Conservation (phyloP, 164 flowering plant genomes). For the Vitis labrusca region DNA sequence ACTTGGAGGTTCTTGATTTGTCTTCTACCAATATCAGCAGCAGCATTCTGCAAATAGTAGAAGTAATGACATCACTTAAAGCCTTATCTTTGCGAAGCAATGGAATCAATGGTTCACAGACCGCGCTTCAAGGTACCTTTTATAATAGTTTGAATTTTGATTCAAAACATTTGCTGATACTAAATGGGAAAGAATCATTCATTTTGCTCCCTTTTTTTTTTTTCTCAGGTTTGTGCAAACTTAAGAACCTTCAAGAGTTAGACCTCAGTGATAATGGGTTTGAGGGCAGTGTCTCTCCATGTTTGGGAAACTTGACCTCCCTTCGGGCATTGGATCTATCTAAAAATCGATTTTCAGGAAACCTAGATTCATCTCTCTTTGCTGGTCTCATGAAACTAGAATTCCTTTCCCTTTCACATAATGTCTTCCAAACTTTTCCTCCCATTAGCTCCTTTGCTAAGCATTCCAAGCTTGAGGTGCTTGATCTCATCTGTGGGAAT, state of each 20-base stretch:
- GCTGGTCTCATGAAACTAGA: not conserved
- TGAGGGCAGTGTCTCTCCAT: not conserved
- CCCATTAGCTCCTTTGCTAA: not conserved
- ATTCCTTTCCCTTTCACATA: not conserved
- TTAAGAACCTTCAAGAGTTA: not conserved
- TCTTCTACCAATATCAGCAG: too few relatives aligned
- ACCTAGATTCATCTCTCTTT: not conserved
- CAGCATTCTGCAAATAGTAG: too few relatives aligned
- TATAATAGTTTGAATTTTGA: too few relatives aligned
- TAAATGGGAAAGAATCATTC: not conserved
- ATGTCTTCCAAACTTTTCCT: not conserved
- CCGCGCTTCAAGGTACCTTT: too few relatives aligned
- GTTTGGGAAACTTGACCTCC: conserved; percentile 1
- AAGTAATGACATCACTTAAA: too few relatives aligned
- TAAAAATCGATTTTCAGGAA: not conserved
- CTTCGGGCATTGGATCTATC: not conserved
- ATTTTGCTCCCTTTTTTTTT: not conserved
- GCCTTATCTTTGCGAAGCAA: too few relatives aligned
- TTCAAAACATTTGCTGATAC: too few relatives aligned
- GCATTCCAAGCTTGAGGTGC: not conserved
- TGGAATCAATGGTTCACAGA: too few relatives aligned
- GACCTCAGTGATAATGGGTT: not conserved
- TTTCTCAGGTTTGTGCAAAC: conserved; percentile 1
- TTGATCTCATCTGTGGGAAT: too few relatives aligned
- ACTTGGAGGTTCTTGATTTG: too few relatives aligned